Evolutionary conservation across 495 filamentous ascomycete species (phyloP), one percentile per base, ranked within the genome.

Genomic region (Penicillium paradoxum): DNA sequence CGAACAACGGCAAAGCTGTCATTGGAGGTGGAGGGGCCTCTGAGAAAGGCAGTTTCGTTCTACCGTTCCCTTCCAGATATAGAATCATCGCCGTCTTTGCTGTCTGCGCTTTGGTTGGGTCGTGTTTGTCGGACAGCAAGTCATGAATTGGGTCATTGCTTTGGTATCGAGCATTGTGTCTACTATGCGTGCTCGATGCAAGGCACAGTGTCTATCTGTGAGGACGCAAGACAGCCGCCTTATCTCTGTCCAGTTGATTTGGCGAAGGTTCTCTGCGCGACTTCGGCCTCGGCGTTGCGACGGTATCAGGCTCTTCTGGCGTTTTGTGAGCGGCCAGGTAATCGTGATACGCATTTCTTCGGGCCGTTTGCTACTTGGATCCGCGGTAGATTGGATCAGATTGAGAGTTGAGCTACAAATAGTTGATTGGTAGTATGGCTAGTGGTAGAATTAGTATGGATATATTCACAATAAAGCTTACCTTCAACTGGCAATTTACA

Each of bases 121-220:
- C 70, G 81, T 6, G 53, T 83, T 1, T 79, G 74, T 27, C 75
- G 81, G 22, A 86, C 83, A 0, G 78, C 74, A 6, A 70, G 72
- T 6, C 84, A 87, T 59, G 84, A 88, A 60, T 63, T 88, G 6
- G 82, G 83, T 1, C 85, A 87, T 54, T 88, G 84, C 60, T 77
- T 88, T 41, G 80, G 79, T 0, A 70, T 88, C 4, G 83, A 63
- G 7, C 85, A 88, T 59, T 87, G 84, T 59, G 64, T 78, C 3
- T 89, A 85, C 55, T 87, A 86, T 56, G 85, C 85, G 0, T 88
- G 84, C 55, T 72, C 73, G 25, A 87, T 88, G 84, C 84, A 88
- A 57, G 76, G 81, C 24, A 83, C 79, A 2, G 76, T 76, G 3
- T 72, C 77, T 7, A 65, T 88, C 19, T 66, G 63, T 9, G 86